Evolutionary conservation across 768 basidiomycete genomes (phyloP), one percentile per base, ranked within the genome.

Genomic region (Collybia sp.): DNA sequence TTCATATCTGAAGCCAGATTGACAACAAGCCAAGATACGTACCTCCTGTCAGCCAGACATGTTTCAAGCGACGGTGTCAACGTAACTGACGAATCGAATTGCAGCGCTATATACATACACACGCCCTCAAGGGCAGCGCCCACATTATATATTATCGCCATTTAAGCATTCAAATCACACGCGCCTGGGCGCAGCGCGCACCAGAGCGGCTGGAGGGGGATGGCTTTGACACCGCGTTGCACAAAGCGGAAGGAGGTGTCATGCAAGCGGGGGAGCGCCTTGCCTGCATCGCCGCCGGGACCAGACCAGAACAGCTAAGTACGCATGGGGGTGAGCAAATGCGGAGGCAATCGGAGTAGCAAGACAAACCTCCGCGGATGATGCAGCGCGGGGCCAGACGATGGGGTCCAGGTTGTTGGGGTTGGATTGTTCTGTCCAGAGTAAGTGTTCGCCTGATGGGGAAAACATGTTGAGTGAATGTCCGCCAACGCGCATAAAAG

Each of bases 381-480:
- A 70, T 0, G 82, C 83, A 15, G 83, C 82, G 38, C 85, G 77
- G 2, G 85, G 88, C 88, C 87, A 90, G 3, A 76, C 66, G 37
- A 79, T 78, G 10, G 75, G 50, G 56, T 90, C 87, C 37, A 89
- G 63, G 59, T 84, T 89, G 31, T 70, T 60, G 9, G 83, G 75
- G 31, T 75, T 71, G 2, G 83, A 76, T 59, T 89, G 86, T 57
- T 90, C 88, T 1, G 81, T 75, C 85, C 85, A 90, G 10, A 90
- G 69, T 1, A 82, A 72, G 13, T 82, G 77, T 59, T 88, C 74
- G 5, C 80, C 79, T 80, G 30, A 3, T 19, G 20, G n/a, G 19
- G 13, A 31, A 35, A 6, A 37, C 13, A 15, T 36, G 12, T 45
- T 3, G 40, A 11, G 10, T 47, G 31, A 51, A 33, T 15, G 11